These are phyloP conservation scores for Psidium friedrichsthalianum DNA, from an alignment of 345 rosid species.

Conservation along the genomic window DNA sequence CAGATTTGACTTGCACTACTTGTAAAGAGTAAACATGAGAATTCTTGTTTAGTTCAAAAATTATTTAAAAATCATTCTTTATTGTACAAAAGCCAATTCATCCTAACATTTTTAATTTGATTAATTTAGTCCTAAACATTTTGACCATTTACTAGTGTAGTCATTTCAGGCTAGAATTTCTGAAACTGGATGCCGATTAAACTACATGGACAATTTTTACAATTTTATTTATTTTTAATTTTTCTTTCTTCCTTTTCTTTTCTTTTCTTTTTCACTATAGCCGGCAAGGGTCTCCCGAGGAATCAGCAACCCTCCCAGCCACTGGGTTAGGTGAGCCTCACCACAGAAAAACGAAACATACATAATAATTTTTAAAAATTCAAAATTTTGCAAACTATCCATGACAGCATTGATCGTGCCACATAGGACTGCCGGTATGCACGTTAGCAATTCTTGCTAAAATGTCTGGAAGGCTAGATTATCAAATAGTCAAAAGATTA, in stretches of 20 bases:
- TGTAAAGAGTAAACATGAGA: neutral
- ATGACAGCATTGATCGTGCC: neutral
- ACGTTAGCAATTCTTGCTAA: fast-evolving
- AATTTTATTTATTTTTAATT: neutral
- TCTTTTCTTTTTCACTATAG: neutral
- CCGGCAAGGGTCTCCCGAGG: neutral
- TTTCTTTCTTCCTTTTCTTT: neutral
- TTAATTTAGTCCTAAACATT: neutral
- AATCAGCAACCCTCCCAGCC: neutral
- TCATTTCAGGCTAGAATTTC: no score
- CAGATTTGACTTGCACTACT: neutral
- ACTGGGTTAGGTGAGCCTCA: neutral
- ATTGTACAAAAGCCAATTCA: neutral
- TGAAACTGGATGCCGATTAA: no score
- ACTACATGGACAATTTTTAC: neutral
- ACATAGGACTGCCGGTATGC: fast-evolving
- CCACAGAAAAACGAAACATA: neutral
- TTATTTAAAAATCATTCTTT: neutral
- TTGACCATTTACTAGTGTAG: neutral
- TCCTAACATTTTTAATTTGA: neutral
- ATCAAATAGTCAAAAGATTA: neutral
- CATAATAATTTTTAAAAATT: neutral
- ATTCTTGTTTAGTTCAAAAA: neutral
- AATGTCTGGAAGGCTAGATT: neutral
- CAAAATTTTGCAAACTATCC: neutral